phyloP scores from a whole-genome alignment of 345 rosid species.

The Rubroshorea leprosula region DNA sequence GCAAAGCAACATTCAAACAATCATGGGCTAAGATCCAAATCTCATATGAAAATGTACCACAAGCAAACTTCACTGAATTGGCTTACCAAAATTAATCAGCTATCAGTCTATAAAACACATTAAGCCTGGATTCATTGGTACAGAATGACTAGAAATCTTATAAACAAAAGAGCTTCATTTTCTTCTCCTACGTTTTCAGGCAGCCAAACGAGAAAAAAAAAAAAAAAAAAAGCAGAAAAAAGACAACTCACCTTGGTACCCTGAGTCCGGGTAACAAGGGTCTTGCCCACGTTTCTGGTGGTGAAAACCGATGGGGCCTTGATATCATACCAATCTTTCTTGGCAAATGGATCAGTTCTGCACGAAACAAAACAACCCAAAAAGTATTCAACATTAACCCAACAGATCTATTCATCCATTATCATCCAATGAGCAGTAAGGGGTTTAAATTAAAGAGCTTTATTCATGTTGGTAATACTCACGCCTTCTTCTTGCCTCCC shows the following conservation, averaged over 20 bases:
- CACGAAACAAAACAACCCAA: neutral
- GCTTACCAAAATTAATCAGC: no score
- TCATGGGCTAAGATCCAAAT: no score
- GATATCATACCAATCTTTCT: conserved; percentile 98
- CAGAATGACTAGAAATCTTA: no score
- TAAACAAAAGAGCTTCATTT: no score
- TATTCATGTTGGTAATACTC: conserved; percentile 20
- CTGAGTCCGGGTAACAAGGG: conserved; percentile 90
- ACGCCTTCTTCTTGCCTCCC: conserved; percentile 97
- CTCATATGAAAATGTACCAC: no score
- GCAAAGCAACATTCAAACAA: no score
- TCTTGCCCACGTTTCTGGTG: conserved; percentile 70
- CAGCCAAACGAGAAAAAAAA: no score
- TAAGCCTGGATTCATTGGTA: no score
- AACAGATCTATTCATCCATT: neutral
- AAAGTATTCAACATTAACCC: neutral
- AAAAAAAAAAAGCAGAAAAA: neutral
- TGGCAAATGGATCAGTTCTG: conserved; percentile 86
- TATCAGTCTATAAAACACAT: no score
- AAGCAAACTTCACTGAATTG: no score
- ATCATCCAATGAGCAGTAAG: neutral
- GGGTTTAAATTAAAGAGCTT: neutral
- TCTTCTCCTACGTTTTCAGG: no score
- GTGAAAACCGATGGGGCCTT: conserved; percentile 83
- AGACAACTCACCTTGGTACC: conserved; percentile 65